phyloP scores from a whole-genome alignment of 371 early-diverging fungal genomes.

The Mortierella sp. region DNA sequence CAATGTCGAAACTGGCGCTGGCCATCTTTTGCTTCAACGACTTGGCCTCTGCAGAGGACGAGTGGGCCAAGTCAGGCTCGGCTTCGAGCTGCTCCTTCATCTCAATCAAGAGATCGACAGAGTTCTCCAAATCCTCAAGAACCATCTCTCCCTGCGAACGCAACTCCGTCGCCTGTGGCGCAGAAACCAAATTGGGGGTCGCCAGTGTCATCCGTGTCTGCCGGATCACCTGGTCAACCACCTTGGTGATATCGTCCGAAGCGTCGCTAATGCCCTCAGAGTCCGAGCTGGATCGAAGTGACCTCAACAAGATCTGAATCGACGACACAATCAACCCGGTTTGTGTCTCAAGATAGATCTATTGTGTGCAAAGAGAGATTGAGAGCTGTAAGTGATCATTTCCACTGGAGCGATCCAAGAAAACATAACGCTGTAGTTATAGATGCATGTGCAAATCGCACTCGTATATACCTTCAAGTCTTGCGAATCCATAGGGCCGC shows the following conservation, averaged over 20 bases:
- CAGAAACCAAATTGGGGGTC: slow-evolving; percentile 37
- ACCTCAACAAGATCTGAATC: slow-evolving; percentile 84
- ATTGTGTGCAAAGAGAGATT: background rate
- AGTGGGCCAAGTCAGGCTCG: slow-evolving; percentile 56
- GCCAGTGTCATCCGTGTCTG: slow-evolving; percentile 62
- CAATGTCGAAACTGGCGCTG: slow-evolving; percentile 92
- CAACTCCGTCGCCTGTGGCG: slow-evolving; percentile 58
- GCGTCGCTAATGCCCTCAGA: slow-evolving; percentile 75
- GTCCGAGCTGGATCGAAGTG: slow-evolving; percentile 74
- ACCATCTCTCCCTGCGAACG: slow-evolving; percentile 66
- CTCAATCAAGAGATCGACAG: slow-evolving; percentile 77
- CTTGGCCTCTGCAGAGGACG: slow-evolving; percentile 63
- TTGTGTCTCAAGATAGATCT: slow-evolving; percentile 85
- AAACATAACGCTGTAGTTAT: background rate
- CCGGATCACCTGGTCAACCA: slow-evolving; percentile 70
- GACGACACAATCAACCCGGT: slow-evolving; percentile 90
- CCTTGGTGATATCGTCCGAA: slow-evolving; percentile 75
- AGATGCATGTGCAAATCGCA: background rate
- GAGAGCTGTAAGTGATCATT: too few species aligned
- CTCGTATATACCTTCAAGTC: slow-evolving; percentile 47
- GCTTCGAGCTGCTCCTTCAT: slow-evolving; percentile 65
- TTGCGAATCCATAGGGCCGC: slow-evolving; percentile 41
- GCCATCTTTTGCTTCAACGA: slow-evolving; percentile 88
- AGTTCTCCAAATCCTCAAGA: slow-evolving; percentile 76
- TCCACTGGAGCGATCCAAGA: background rate